Percentiles rank a stretch among this genome's conserved stretches.
phyloP scores from a whole-genome alignment of 2,329 filamentous ascomycete species.

The Penicillium sp. region DNA sequence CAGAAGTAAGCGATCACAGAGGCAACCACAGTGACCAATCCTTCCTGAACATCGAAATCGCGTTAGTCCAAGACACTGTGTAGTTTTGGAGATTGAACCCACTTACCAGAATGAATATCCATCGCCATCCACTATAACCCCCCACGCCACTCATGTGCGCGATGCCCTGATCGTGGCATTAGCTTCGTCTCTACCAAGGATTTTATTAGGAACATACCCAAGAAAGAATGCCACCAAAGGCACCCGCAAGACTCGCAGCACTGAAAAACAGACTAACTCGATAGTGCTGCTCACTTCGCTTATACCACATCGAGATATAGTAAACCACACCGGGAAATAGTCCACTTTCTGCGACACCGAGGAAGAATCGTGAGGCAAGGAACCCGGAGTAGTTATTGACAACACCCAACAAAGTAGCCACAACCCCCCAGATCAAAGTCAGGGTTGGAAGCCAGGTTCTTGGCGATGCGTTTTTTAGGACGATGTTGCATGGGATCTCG shows the following conservation, averaged over 20 bases:
- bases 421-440: slow-evolving; percentile 51
- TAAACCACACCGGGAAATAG: slow-evolving; percentile 58
- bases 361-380: slow-evolving; percentile 50
- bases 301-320: slow-evolving; percentile 65
- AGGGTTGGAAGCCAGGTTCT: slow-evolving; percentile 42
- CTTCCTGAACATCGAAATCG: slow-evolving; percentile 51
- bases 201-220: slow-evolving; percentile 32
- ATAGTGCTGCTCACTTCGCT: slow-evolving; percentile 58
- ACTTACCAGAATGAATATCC: slow-evolving; percentile 60
- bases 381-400: slow-evolving; percentile 51
- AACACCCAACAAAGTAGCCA: slow-evolving; percentile 52
- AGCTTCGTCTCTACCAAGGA: neutral
- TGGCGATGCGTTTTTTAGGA: slow-evolving; percentile 41
- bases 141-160: slow-evolving; percentile 48
- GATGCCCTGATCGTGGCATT: slow-evolving; percentile 41
- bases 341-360: slow-evolving; percentile 54
- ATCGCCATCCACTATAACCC: slow-evolving; percentile 59
- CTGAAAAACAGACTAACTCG: slow-evolving; percentile 62
- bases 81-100: neutral
- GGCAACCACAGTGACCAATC: slow-evolving; percentile 65
- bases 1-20: slow-evolving; percentile 40
- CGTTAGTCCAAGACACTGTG: neutral
- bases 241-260: slow-evolving; percentile 58
- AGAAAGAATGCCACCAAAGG: slow-evolving; percentile 62
- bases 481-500: slow-evolving; percentile 44